phyloP scores from a whole-genome alignment of 2,329 filamentous ascomycete species.

The Harringtonia aguacate region DNA sequence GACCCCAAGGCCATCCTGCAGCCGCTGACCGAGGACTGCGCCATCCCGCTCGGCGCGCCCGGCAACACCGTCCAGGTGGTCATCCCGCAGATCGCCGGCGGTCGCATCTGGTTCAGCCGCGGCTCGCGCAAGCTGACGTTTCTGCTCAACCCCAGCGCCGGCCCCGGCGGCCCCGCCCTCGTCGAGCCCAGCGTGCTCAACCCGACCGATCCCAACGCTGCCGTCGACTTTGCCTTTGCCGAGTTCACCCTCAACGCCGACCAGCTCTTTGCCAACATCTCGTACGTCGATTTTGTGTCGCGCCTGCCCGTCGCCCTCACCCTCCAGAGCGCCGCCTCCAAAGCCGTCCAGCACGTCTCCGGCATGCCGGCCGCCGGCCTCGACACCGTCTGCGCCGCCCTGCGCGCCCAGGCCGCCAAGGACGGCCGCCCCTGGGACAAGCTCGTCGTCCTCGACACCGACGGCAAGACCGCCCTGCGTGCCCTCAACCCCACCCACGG shows the following conservation, averaged over 20 bases:
- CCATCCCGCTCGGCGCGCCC: conserved; percentile 46
- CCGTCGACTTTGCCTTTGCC: conserved; percentile 44
- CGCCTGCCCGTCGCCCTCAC: conserved; percentile 43
- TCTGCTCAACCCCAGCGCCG: conserved; percentile 41
- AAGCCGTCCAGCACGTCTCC: conserved; percentile 34
- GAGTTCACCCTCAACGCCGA: conserved; percentile 49
- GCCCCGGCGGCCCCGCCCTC: conserved; percentile 39
- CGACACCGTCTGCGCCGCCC: conserved; percentile 37
- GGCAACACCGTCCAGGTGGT: conserved; percentile 41
- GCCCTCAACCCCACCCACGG: conserved; percentile 34
- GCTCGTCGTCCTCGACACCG: conserved; percentile 28
- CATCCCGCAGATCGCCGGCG: conserved; percentile 54
- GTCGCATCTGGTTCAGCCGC: conserved; percentile 52
- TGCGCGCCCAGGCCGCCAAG: conserved; percentile 40
- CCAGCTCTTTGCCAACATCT: conserved; percentile 54
- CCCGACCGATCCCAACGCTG: conserved; percentile 41
- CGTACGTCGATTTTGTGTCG: conserved; percentile 54
- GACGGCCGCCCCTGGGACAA: conserved; percentile 54
- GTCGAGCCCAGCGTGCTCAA: conserved; percentile 61
- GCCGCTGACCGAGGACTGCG: conserved; percentile 42
- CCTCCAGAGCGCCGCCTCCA: conserved; percentile 28
- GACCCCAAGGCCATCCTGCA: conserved; percentile 25
- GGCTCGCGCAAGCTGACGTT: conserved; percentile 45
- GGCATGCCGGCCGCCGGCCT: conserved; percentile 50
- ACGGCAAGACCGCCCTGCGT: conserved; percentile 22